Evolutionary conservation across 768 basidiomycete genomes (phyloP).

Genomic region (Leucocoprinus birnbaumii): DNA sequence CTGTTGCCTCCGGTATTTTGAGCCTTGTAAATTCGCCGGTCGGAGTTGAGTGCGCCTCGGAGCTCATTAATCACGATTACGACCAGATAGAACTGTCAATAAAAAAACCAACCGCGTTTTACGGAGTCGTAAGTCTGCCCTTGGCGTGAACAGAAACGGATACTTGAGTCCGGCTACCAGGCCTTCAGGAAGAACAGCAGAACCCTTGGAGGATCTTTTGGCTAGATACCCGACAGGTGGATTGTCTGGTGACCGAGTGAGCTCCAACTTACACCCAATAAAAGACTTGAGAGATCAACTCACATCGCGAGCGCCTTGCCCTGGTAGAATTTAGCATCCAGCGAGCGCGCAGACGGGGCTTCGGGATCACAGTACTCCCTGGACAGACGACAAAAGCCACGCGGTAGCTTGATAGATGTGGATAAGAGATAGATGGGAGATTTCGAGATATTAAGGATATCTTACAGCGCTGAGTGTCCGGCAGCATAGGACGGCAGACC

Average conservation of each 20-base stretch:
- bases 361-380: neutral
- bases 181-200: neutral
- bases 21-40: neutral
- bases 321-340: neutral
- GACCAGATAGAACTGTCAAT: constrained; percentile 3
- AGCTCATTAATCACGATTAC: neutral
- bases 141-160: neutral
- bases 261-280: neutral
- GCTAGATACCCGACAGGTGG: neutral
- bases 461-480: neutral
- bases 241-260: constrained; percentile 10
- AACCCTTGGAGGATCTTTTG: neutral
- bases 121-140: neutral
- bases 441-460: neutral
- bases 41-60: neutral
- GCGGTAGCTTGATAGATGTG: constrained; percentile 6
- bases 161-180: neutral
- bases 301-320: neutral
- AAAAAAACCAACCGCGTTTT: neutral
- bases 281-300: neutral
- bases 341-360: neutral
- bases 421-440: constrained; percentile 7
- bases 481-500: neutral
- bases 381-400: neutral
- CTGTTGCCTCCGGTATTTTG: neutral